These are phyloP conservation scores for Pseudopediastrum boryanum DNA, from an alignment of 139 green algal genomes.

Conservation along the genomic window DNA sequence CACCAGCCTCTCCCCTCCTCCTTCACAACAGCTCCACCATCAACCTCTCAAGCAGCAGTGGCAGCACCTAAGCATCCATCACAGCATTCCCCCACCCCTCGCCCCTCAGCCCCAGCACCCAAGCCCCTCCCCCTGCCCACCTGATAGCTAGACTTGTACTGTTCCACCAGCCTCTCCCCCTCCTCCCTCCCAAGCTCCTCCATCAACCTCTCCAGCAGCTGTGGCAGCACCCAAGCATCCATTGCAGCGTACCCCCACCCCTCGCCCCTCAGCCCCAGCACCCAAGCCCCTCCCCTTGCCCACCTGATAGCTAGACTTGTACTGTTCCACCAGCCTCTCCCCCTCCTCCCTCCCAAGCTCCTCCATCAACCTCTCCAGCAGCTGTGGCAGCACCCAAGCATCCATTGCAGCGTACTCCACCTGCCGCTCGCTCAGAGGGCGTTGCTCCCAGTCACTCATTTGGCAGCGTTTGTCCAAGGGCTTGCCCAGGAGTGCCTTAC, in stretches of 20 bases:
- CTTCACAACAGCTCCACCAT: no score
- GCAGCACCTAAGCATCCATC: no score
- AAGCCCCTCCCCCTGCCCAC: no score
- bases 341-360: conserved; percentile 17
- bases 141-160: conserved; percentile 3
- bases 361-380: conserved; percentile 30
- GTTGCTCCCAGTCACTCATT: conserved; percentile 67
- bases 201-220: conserved; percentile 35
- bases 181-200: conserved; percentile 16
- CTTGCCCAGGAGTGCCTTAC: conserved; percentile 61
- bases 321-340: conserved; percentile 17
- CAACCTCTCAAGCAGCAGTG: no score
- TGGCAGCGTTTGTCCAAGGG: conserved; percentile 67
- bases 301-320: conserved; percentile 2
- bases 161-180: conserved; percentile 13
- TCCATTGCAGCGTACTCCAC: conserved; percentile 71
- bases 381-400: conserved; percentile 50
- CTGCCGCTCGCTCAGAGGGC: conserved; percentile 66
- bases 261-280: no score
- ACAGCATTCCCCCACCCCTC: no score
- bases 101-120: no score
- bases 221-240: conserved; percentile 60
- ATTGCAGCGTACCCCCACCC: conserved; percentile 75
- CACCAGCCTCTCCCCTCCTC: no score
- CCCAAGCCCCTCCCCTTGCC: no score